Conservation (phyloP, 805 yeast species). For the Spathaspora hagerdaliae region DNA sequence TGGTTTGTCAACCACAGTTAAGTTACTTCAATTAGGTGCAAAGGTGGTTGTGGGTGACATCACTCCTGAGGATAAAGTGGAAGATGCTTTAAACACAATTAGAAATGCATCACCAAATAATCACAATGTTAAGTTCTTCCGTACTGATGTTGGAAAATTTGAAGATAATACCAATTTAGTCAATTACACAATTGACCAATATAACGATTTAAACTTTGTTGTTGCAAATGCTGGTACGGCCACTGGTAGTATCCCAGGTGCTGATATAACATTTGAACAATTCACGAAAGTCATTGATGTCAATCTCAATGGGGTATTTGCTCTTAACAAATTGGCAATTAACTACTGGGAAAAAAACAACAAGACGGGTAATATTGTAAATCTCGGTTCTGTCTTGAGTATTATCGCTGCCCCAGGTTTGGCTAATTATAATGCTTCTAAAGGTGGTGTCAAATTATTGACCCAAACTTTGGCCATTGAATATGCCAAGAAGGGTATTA, state of each 20-base stretch:
- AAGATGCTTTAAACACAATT: constrained; percentile 3
- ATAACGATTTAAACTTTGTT: constrained; percentile 7
- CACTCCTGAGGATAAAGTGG: constrained; percentile 4
- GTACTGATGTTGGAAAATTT: constrained; percentile 7
- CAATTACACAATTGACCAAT: constrained; percentile 6
- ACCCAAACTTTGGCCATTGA: constrained; percentile 37
- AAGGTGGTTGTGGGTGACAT: constrained; percentile 15
- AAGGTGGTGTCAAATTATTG: constrained; percentile 33
- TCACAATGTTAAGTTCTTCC: constrained; percentile 6
- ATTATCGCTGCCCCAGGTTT: constrained; percentile 24
- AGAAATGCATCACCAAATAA: constrained; percentile 3
- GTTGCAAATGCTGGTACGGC: constrained; percentile 14
- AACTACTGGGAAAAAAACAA: constrained; percentile 7
- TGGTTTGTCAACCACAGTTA: constrained; percentile 13
- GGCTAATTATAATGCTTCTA: constrained; percentile 30
- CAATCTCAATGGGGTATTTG: constrained; percentile 11
- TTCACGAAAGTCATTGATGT: constrained; percentile 9
- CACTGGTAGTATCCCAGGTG: constrained; percentile 2
- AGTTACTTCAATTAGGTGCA: constrained; percentile 12
- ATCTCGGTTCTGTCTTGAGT: constrained; percentile 33
- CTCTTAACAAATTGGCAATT: constrained; percentile 10
- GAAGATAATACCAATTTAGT: constrained; percentile 6
- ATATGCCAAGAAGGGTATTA: constrained; percentile 28
- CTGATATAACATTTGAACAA: constrained; percentile 9
- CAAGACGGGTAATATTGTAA: constrained; percentile 32